Evolutionary conservation across 805 yeast genomes (phyloP), one percentile per base, ranked within the genome.

Genomic region (Isabelozyma rhagii): DNA sequence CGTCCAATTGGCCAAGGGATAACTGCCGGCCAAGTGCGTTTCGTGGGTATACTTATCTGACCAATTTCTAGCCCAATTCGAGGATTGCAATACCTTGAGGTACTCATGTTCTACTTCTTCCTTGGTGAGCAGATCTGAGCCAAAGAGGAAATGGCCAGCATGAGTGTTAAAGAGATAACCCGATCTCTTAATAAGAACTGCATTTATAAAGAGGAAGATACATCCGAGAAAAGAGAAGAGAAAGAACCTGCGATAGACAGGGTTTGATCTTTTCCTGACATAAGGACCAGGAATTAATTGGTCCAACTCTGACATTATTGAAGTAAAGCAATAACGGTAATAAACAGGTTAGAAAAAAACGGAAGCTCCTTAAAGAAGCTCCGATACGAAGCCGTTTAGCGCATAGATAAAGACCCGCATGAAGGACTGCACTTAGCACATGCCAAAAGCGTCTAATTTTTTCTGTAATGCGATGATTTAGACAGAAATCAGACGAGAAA

Each of bases 1-100:
- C 8, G 86, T 82, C 67, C 78, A 82, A 34, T 81, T 73, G 9
- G 77, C 77, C 17, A 74, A 58, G 2, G 63, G 67, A 47, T 66
- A 62, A 47, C 70, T 72, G 7, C 84, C 83, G 8, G 79, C 73
- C 53, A 71, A 66, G 56, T 76, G 81, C 1, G 78, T 64, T 47
- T 69, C 72, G 10, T 68, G 42, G 1, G 79, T 73, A 53, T 74
- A 75, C 49, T 62, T 62, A 48, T 68, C 55, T 11, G 75, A 68
- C 78, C 79, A 74, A 39, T 74, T 62, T 2, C 64, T 68, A n/a
- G 79, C 78, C 44, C 66, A 61, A 47, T 74, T 74, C 45, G 61
- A 41, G 5, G 25, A 14, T 18, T 41, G 14, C 43, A 41, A 41
- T 10, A 41, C 28, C 18, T 9, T 9, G n/a, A 41, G 25, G 18